These are phyloP conservation scores for Articulospora tetracladia DNA, from an alignment of 495 filamentous ascomycete species.

Conservation along the genomic window DNA sequence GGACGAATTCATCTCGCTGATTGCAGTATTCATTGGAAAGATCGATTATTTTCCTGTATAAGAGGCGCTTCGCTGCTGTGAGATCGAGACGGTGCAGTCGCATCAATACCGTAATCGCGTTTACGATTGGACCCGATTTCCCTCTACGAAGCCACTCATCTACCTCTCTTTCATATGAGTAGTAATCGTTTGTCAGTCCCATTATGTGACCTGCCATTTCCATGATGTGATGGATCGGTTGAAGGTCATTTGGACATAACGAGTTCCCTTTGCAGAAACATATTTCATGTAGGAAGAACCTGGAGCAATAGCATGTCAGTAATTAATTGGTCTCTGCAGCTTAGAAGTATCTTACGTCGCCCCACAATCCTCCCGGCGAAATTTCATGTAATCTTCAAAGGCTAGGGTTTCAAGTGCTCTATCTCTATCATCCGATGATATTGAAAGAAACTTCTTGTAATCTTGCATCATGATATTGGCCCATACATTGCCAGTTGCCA, in stretches of 20 bases:
- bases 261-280: not conserved
- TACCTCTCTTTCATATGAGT: not conserved
- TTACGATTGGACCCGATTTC: not conserved
- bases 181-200: not conserved
- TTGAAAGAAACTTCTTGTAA: not conserved
- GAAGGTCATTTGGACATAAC: not conserved
- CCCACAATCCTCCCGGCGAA: not conserved
- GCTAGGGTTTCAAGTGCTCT: not conserved
- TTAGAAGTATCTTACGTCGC: not conserved
- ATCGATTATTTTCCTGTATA: not conserved
- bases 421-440: not conserved
- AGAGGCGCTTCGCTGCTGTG: not conserved
- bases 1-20: not conserved
- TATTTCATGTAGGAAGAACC: not conserved
- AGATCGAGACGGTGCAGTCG: not conserved
- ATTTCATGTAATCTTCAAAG: constrained; percentile 3
- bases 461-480: not conserved
- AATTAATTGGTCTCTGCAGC: not conserved
- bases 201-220: not conserved
- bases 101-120: not conserved
- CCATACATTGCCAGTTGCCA: not conserved
- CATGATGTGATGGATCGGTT: not conserved
- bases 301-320: not conserved
- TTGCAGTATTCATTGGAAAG: not conserved
- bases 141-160: not conserved